Conservation (phyloP, 2,329 filamentous ascomycete species). For the Orbilia javanica region DNA sequence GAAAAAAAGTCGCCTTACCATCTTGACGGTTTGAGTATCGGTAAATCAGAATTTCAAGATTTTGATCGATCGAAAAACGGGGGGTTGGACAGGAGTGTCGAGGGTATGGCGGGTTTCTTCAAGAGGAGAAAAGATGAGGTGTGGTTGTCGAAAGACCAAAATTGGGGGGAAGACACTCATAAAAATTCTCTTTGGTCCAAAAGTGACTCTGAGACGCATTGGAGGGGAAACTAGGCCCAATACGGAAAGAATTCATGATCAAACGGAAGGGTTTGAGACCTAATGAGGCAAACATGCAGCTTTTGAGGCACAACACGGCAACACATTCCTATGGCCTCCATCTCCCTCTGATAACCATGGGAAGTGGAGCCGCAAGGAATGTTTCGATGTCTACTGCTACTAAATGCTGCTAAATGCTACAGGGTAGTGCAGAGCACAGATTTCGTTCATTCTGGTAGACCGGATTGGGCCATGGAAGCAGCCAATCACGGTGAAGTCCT, state of each 20-base stretch:
- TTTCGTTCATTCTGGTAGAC: constrained; percentile 8
- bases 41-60: constrained; percentile 22
- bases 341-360: too few relatives aligned
- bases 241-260: neutral
- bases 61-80: constrained; percentile 34
- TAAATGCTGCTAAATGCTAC: too few relatives aligned
- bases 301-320: constrained; percentile 7
- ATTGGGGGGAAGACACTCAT: constrained; percentile 30
- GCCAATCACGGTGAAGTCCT: constrained; percentile 8
- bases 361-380: constrained; percentile 12
- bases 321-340: constrained; percentile 34
- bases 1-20: constrained; percentile 47
- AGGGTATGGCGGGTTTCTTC: constrained; percentile 8
- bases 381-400: neutral
- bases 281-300: constrained; percentile 30
- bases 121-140: constrained; percentile 37
- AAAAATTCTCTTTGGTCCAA: constrained; percentile 29
- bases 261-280: constrained; percentile 52
- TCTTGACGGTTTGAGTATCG: constrained; percentile 43
- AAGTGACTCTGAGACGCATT: constrained; percentile 45
- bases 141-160: constrained; percentile 49
- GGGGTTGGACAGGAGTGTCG: constrained; percentile 17
- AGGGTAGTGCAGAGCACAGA: too few relatives aligned
- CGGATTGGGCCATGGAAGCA: neutral
- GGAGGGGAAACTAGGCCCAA: constrained; percentile 12